These are phyloP conservation scores for Saccharomycopsis microspora DNA, from an alignment of 805 yeast genomes.

Conservation along the genomic window DNA sequence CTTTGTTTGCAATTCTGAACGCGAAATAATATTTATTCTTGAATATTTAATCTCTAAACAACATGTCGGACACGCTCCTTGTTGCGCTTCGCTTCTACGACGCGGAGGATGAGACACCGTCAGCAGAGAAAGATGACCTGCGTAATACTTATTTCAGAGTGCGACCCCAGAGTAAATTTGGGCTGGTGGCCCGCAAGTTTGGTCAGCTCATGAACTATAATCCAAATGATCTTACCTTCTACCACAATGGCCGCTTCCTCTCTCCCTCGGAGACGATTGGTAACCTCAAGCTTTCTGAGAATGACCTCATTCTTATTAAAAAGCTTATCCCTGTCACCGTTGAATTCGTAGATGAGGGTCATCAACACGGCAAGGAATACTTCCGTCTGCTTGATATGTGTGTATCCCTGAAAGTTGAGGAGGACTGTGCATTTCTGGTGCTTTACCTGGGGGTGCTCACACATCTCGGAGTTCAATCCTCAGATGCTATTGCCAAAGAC, in stretches of 20 bases:
- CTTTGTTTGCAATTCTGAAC: neutral
- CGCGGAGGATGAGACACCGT: slow-evolving; percentile 4
- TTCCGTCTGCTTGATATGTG: slow-evolving; percentile 2
- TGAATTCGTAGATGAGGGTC: slow-evolving; percentile 1
- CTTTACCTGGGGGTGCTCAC: neutral
- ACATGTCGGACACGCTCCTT: slow-evolving; percentile 4
- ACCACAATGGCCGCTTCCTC: slow-evolving; percentile 5
- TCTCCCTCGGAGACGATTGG: slow-evolving; percentile 6
- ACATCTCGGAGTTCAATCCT: neutral
- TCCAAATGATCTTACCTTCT: slow-evolving; percentile 12
- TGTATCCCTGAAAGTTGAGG: slow-evolving; percentile 11
- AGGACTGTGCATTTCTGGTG: slow-evolving; percentile 4
- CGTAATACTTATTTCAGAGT: slow-evolving; percentile 12
- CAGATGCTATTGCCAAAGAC: too few relatives aligned
- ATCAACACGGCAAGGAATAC: neutral
- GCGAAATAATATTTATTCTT: neutral
- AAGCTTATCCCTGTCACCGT: slow-evolving; percentile 8
- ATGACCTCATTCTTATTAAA: slow-evolving; percentile 10
- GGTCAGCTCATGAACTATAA: slow-evolving; percentile 2
- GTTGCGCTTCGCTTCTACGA: slow-evolving; percentile 11
- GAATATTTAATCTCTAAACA: neutral
- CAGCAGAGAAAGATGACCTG: neutral
- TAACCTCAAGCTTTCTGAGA: slow-evolving; percentile 6
- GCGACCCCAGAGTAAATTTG: slow-evolving; percentile 7
- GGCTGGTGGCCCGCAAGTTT: slow-evolving; percentile 10